Base-by-base conservation (phyloP, 2,329 filamentous ascomycete genomes). In the Arthrobotrys musiformis region DNA sequence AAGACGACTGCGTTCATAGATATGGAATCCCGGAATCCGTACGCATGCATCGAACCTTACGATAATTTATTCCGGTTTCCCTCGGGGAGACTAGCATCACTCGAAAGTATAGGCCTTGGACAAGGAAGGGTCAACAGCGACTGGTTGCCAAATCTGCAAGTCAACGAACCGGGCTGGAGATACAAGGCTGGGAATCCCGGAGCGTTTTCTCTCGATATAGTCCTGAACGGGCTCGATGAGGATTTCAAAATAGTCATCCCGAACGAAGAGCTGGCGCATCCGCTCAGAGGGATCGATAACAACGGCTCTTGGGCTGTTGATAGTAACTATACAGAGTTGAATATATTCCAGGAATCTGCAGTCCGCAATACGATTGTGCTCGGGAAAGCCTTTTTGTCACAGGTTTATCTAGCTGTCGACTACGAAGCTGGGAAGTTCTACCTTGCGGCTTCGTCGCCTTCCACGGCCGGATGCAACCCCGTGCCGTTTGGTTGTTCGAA, bases 41-140 rank as follows among this genome's bases (percentile, higher is more conserved):
- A 76, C 26, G 72, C 72, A 6, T 76, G 72, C 58, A 76, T 76
- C n/a, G 72, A 76, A 48, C 72, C 72, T 33, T 76, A 76, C 40
- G 72, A 76, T 4, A 69, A 62, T 37, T 52, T 76, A 19, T 76
- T 76, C 37, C 46, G 72, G 33, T 76, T 76, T 26, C 72, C 72
- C 2, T 52, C 72, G 13, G 72, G 63, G 22, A 63, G 72, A 35
- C 40, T 76, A 2, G 56, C 64, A 15, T 76, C 72, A 7, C 64
- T 76, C 4, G 72, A 76, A 24, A 70, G 64, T 24, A 63, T 76
- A 37, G 72, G 72, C 22, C 30, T 76, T 2, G 64, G 64, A 30
- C n/a, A 60, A 6, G 64, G 72, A 35, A 69, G 40, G 17, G 72
- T 76, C 2, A n/a, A 52, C 2, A 64, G 60, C 40, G 64, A 76